Base-by-base conservation (phyloP, 257 asterid species). In the Catharanthus roseus region DNA sequence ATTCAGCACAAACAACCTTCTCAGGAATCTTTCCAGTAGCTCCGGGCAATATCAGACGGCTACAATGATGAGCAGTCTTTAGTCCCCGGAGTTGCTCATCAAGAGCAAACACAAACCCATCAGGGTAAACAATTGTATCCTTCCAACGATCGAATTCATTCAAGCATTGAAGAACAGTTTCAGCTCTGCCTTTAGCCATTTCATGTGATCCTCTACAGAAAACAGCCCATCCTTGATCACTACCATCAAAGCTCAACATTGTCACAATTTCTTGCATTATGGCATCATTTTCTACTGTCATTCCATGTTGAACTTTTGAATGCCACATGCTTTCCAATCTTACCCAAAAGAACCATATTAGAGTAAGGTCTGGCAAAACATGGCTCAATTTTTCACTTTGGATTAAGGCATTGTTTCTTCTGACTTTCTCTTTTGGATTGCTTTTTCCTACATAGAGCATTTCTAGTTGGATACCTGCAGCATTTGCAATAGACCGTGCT, bases 321-420 rank as follows among this genome's bases (percentile, higher is more conserved):
- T 88, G 85, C 96, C 96, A 91, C 97, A 95, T 91, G 92, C 99
- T 89, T 44, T 85, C 85, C 1, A 93, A 84, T 77, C 99, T 62
- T 72, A 81, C 86, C 99, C 99, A 95, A 70, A 95, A 95, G 85
- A 77, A 91, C 96, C 97, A 91, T 11, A 89, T 71, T 15, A 83
- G 75, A 31, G 79, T 79, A 0, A 68, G 70, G 24, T 82, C 86
- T 3, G 88, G 77, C 64, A 88, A 80, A 16, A 82, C 77, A 58
- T 85, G 82, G 85, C 99, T 89, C 12, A 95, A 81, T 1, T 82
- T 80, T 64, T 89, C 96, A 3, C 69, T 23, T 44, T 75, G 66
- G 56, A 95, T 95, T 45, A 66, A 58, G 2, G 79, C 85, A 65
- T 86, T 91, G 87, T 95, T 89, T 15, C 84, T 78, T 0, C 88